Percentiles rank a stretch among this genome's conserved stretches.
Evolutionary conservation across 257 asterid species (phyloP).

Genomic region (Solanum pennellii): DNA sequence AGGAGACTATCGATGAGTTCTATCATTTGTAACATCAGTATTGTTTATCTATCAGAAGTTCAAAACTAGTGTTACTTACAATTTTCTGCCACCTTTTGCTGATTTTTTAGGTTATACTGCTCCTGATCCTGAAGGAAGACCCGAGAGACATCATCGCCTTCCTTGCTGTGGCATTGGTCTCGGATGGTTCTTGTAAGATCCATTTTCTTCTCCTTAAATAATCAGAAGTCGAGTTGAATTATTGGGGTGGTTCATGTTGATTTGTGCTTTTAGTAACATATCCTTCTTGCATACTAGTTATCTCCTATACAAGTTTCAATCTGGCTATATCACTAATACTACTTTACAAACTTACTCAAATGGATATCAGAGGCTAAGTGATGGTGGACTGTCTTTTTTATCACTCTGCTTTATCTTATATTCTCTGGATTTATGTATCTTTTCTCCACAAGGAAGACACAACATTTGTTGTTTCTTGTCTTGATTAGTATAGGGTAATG

Average conservation of each 20-base stretch:
- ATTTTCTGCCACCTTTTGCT: not conserved
- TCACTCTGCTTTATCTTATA: not conserved
- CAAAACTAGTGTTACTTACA: not conserved
- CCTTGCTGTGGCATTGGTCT: constrained; percentile 78
- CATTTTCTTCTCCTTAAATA: not conserved
- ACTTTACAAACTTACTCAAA: not conserved
- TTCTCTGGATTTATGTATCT: not conserved
- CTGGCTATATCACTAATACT: too few species aligned
- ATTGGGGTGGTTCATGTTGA: not conserved
- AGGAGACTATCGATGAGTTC: not conserved
- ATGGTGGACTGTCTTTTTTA: not conserved
- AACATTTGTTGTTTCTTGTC: not conserved
- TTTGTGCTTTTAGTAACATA: not conserved
- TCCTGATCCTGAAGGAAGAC: constrained; percentile 59
- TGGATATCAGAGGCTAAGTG: not conserved
- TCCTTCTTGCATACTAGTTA: not conserved
- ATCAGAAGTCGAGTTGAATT: not conserved
- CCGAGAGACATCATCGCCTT: constrained; percentile 53
- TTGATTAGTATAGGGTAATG: not conserved
- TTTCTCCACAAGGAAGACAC: not conserved
- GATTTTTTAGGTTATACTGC: not conserved
- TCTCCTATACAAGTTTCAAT: not conserved
- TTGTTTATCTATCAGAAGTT: not conserved
- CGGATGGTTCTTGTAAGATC: constrained; percentile 80
- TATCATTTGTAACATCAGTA: not conserved